A percentile compares a stretch with the other conserved stretches of the same genome.
Conservation (phyloP, 2,329 filamentous ascomycete species). For the Penicillium occitanis region DNA sequence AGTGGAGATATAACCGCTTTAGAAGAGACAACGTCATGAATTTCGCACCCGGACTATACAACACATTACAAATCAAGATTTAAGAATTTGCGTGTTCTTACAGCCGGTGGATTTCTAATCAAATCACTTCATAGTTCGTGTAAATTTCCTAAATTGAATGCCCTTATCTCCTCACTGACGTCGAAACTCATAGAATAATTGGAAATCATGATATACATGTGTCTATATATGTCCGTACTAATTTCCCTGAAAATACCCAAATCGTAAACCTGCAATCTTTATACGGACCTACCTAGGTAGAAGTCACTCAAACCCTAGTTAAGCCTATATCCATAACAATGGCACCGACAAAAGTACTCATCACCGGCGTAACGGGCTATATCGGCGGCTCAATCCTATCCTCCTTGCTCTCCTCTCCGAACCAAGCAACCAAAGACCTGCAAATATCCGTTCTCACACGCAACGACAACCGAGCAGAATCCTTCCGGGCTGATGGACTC, state of each 20-base stretch:
- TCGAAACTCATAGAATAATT: too few species aligned
- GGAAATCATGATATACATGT: too few species aligned
- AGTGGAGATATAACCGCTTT: not conserved
- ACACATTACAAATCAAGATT: not conserved
- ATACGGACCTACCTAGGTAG: too few species aligned
- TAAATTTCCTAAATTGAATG: not conserved
- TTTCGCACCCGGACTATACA: not conserved
- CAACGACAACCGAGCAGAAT: conserved; percentile 13
- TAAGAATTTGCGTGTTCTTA: not conserved
- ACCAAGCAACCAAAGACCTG: not conserved
- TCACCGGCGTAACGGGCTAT: not conserved
- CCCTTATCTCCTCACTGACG: too few species aligned
- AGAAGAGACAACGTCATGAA: not conserved
- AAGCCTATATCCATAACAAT: not conserved
- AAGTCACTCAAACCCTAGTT: not conserved
- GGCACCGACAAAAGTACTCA: conserved; percentile 9
- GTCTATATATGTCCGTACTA: not conserved
- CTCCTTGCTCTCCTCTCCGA: not conserved
- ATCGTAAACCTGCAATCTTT: too few species aligned
- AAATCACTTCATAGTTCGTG: not conserved
- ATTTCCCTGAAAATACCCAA: too few species aligned
- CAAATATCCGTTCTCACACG: conserved; percentile 22
- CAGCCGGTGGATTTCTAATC: not conserved
- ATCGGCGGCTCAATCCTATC: conserved; percentile 15
- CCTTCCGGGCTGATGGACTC: conserved; percentile 13